Conservation (phyloP, 2,329 filamentous ascomycete species). For the Escovopsis sp. region DNA sequence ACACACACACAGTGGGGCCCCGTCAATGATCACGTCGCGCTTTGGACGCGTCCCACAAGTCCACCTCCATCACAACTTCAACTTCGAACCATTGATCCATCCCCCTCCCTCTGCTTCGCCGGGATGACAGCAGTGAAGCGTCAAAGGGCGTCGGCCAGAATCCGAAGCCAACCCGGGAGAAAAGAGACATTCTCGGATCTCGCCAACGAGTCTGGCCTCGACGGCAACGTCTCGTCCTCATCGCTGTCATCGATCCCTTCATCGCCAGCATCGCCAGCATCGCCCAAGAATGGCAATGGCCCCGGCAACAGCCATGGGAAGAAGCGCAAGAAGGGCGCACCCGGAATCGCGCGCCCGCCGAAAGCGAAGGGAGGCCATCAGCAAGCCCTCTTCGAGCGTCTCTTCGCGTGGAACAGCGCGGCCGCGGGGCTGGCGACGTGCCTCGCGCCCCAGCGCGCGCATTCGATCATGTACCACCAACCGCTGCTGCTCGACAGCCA, state of each 20-base stretch:
- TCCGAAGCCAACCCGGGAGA: no score
- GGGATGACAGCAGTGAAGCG: conserved; percentile 5
- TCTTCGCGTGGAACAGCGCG: conserved; percentile 4
- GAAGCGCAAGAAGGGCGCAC: not conserved
- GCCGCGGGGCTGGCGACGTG: conserved; percentile 1
- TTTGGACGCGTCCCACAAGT: not conserved
- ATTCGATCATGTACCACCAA: conserved; percentile 27
- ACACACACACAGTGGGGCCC: no score
- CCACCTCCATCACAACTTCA: not conserved
- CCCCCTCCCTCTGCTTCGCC: not conserved
- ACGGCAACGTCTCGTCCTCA: no score
- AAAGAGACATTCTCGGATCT: no score
- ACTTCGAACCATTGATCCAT: not conserved
- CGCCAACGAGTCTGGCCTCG: no score
- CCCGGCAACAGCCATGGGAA: not conserved
- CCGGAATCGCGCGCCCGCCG: not conserved
- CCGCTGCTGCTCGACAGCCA: conserved; percentile 31
- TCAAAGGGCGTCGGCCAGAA: not conserved
- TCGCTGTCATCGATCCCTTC: no score
- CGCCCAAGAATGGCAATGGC: no score
- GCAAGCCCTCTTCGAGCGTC: not conserved
- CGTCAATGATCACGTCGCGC: not conserved
- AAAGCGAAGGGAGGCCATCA: not conserved
- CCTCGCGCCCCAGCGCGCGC: conserved; percentile 6
- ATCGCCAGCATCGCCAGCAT: no score